Percentiles rank a stretch among this genome's conserved stretches.
Evolutionary conservation across 2,329 filamentous ascomycete genomes (phyloP).

Genomic region (Paracoccidioides lutzii): DNA sequence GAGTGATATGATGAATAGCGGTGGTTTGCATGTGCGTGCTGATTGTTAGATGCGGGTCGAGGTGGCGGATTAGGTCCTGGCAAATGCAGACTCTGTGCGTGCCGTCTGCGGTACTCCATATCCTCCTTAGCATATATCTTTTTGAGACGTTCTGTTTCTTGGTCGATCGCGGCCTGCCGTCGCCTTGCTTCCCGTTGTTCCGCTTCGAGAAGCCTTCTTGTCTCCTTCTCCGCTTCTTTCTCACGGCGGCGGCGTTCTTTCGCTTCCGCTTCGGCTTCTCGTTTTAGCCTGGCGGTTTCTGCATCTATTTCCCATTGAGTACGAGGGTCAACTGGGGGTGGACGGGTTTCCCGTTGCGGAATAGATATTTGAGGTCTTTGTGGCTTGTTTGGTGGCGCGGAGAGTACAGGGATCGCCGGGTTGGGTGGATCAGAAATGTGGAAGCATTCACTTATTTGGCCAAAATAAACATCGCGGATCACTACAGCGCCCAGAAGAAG

Average conservation of each 20-base stretch:
- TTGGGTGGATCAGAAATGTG: constrained; percentile 47
- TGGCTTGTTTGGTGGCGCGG: constrained; percentile 16
- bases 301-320: constrained; percentile 40
- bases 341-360: constrained; percentile 13
- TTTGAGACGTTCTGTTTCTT: constrained; percentile 62
- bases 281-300: constrained; percentile 35
- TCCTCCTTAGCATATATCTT: constrained; percentile 41
- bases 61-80: constrained; percentile 12
- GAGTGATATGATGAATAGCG: constrained; percentile 14
- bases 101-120: constrained; percentile 18
- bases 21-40: constrained; percentile 1
- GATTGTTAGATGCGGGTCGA: constrained; percentile 7
- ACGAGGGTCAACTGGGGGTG: constrained; percentile 37
- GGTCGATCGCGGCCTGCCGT: constrained; percentile 49
- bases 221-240: constrained; percentile 39
- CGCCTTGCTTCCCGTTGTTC: constrained; percentile 42
- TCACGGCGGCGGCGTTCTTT: constrained; percentile 35
- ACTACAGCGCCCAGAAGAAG: constrained; percentile 49
- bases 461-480: constrained; percentile 50
- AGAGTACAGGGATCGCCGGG: constrained; percentile 16
- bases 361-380: constrained; percentile 16
- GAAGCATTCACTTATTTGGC: constrained; percentile 60
- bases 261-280: constrained; percentile 31
- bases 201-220: constrained; percentile 39
- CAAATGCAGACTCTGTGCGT: not conserved